phyloP scores from a whole-genome alignment of 768 basidiomycete species.

The Boletus sensibilis region DNA sequence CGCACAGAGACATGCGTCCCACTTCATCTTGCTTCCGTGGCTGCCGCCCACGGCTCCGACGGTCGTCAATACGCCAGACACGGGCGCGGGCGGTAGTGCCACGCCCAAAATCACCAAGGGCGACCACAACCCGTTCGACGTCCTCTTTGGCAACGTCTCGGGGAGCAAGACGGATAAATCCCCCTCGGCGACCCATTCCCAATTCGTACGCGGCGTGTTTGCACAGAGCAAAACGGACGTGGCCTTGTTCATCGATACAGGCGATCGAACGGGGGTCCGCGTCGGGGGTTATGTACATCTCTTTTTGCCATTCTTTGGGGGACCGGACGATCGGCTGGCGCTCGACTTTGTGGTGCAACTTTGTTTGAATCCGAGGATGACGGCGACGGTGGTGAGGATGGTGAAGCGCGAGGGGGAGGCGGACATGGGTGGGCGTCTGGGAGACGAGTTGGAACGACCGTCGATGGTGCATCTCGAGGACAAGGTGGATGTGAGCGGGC shows the following conservation, averaged over 20 bases:
- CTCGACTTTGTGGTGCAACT: conserved; percentile 83
- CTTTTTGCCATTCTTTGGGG: conserved; percentile 91
- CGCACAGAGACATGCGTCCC: conserved; percentile 54
- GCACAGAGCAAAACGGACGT: conserved; percentile 69
- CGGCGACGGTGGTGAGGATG: conserved; percentile 74
- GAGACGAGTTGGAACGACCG: conserved; percentile 20
- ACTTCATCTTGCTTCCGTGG: conserved; percentile 88
- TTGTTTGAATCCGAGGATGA: conserved; percentile 63
- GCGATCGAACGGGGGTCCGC: conserved; percentile 29
- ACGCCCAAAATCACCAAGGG: conserved; percentile 16
- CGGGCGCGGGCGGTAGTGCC: too few species aligned
- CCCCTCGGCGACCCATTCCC: conserved; percentile 63
- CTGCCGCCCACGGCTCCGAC: conserved; percentile 39
- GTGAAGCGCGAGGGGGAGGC: conserved; percentile 43
- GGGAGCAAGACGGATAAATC: conserved; percentile 36
- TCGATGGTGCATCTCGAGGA: conserved; percentile 25
- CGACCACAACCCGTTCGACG: conserved; percentile 67
- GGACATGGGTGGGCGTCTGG: not conserved
- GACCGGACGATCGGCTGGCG: conserved; percentile 88
- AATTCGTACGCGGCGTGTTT: conserved; percentile 83
- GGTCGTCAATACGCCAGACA: conserved; percentile 2
- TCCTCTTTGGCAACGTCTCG: conserved; percentile 45
- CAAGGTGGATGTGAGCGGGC: not conserved
- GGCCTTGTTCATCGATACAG: conserved; percentile 78
- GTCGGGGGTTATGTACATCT: conserved; percentile 53